Conservation (phyloP, 2,329 filamentous ascomycete genomes). For the Claviceps sp. region DNA sequence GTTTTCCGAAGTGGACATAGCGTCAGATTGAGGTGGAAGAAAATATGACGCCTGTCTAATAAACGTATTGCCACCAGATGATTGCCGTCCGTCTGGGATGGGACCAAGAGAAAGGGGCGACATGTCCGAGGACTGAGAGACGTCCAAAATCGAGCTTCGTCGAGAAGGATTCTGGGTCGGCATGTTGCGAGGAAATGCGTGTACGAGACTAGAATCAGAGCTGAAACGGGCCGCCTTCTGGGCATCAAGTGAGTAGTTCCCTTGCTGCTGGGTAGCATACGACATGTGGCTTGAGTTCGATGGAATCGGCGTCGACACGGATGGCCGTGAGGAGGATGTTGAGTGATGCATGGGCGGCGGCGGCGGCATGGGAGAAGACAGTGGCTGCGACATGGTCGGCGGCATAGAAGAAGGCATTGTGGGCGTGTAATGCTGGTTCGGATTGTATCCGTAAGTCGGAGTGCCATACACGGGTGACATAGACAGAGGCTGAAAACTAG, state of each 20-base stretch:
- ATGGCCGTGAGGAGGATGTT: conserved; percentile 8
- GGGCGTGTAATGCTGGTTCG: conserved; percentile 2
- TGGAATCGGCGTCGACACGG: conserved; percentile 7
- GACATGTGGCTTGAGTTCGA: background rate
- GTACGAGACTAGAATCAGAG: conserved; percentile 8
- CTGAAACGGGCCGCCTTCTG: conserved; percentile 7
- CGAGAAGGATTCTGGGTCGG: conserved; percentile 9
- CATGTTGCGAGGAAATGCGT: conserved; percentile 15
- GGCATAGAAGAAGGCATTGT: conserved; percentile 4
- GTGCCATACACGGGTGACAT: background rate
- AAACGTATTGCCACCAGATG: conserved; percentile 3
- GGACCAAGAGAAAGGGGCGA: conserved; percentile 5
- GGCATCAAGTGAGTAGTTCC: conserved; percentile 12
- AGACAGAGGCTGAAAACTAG: conserved; percentile 9
- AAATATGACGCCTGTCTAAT: conserved; percentile 8
- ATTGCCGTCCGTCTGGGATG: conserved; percentile 7
- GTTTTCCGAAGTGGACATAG: conserved; percentile 6
- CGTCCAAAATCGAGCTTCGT: conserved; percentile 11
- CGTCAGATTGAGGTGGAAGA: conserved; percentile 7
- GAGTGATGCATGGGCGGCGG: conserved; percentile 1
- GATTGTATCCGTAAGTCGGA: conserved; percentile 7
- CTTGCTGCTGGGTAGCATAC: conserved; percentile 4
- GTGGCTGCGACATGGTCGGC: conserved; percentile 3
- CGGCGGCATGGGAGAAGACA: conserved; percentile 1
- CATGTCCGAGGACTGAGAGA: conserved; percentile 8